Percentiles rank a stretch among this genome's conserved stretches.
Evolutionary conservation across 2,329 filamentous ascomycete species (phyloP).

Genomic region (Fusarium goolgardi): DNA sequence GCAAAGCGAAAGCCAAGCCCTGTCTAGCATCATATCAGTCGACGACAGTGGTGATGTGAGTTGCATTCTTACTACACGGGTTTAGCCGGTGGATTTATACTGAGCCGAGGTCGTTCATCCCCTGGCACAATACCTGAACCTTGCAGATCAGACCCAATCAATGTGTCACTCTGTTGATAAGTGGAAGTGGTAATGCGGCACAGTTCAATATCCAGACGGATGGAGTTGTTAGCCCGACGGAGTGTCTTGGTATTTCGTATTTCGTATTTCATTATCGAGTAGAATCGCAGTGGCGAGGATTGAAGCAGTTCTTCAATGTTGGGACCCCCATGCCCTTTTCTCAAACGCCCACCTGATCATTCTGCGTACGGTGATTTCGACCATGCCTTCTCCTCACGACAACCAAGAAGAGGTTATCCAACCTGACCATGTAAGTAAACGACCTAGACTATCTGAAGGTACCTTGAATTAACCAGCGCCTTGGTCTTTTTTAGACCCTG

Average conservation of each 20-base stretch:
- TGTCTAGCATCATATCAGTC: neutral
- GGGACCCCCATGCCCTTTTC: neutral
- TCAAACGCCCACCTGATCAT: neutral
- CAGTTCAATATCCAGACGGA: neutral
- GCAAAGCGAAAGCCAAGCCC: constrained; percentile 2
- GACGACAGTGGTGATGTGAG: neutral
- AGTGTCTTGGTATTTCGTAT: neutral
- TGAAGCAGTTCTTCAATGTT: neutral
- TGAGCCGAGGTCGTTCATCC: neutral
- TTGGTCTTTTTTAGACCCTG: constrained; percentile 14
- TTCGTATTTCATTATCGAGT: constrained; percentile 6
- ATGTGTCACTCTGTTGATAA: neutral
- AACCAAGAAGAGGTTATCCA: constrained; percentile 10
- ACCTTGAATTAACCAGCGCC: constrained; percentile 4
- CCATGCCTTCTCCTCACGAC: constrained; percentile 11
- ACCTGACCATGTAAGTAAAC: constrained; percentile 4
- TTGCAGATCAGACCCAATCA: constrained; percentile 11
- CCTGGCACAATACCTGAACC: neutral
- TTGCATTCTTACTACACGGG: neutral
- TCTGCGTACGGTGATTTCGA: neutral
- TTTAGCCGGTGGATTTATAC: constrained; percentile 7
- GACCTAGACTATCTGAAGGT: no score
- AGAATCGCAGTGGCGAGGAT: neutral
- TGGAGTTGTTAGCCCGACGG: neutral
- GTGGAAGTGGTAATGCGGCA: constrained; percentile 9